These are phyloP conservation scores for Volvox reticuliferus DNA, from an alignment of 139 green algal species.

Conservation along the genomic window DNA sequence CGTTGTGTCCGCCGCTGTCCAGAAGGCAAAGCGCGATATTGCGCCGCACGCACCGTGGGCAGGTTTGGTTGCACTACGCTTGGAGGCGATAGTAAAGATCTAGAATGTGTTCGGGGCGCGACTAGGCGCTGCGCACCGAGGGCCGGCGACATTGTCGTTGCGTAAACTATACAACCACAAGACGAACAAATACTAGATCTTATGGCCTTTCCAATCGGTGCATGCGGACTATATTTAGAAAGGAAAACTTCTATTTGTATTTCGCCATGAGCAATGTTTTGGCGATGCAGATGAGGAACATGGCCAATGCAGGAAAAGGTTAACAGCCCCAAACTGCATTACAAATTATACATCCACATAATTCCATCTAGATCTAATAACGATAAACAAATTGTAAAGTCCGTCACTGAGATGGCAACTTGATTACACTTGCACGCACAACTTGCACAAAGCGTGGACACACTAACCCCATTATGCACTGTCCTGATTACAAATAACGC, in stretches of 20 bases:
- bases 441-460: no score
- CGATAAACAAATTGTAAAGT: no score
- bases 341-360: no score
- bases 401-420: no score
- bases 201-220: not conserved
- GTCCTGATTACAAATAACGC: no score
- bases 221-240: not conserved
- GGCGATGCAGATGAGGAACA: no score
- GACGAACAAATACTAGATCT: not conserved
- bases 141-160: conserved; percentile 1
- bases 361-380: no score
- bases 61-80: not conserved
- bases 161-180: conserved; percentile 1
- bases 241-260: not conserved
- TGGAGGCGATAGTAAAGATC: not conserved
- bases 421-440: no score
- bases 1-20: conserved; percentile 5
- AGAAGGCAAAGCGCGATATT: not conserved
- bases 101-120: not conserved
- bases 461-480: no score
- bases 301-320: no score
- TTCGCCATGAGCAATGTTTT: not conserved
- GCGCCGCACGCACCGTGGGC: not conserved
- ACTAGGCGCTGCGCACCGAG: conserved; percentile 1
- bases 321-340: no score